Conservation (phyloP, 441 rosid species). For the Eruca vesicaria region DNA sequence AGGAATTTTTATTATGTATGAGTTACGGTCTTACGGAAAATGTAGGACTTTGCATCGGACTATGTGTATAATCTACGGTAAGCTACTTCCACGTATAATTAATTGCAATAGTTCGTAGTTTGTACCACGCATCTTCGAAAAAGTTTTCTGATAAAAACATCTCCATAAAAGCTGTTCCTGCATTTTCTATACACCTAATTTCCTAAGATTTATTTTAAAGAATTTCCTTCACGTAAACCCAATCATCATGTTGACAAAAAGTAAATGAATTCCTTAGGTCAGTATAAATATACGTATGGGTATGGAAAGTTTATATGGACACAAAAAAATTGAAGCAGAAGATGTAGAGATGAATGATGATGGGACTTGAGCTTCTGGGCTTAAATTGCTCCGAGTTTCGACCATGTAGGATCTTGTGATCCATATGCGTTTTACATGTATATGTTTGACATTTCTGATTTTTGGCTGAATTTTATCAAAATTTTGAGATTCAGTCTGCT, state of each 20-base stretch:
- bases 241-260: background rate
- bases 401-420: slow-evolving; percentile 9
- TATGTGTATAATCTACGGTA: background rate
- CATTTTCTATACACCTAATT: background rate
- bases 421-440: background rate
- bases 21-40: background rate
- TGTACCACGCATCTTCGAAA: background rate
- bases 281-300: background rate
- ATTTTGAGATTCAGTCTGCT: slow-evolving; percentile 3
- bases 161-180: background rate
- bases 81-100: background rate
- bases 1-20: background rate
- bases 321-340: background rate
- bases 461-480: slow-evolving; percentile 2
- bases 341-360: background rate
- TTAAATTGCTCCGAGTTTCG: background rate
- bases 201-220: background rate
- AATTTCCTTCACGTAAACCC: background rate
- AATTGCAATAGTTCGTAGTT: background rate
- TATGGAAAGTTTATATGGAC: slow-evolving; percentile 10
- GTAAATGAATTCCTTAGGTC: background rate
- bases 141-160: background rate
- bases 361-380: slow-evolving; percentile 18
- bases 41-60: background rate
- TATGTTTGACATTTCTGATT: slow-evolving; percentile 11